phyloP scores from a whole-genome alignment of 805 yeast species.

The Metschnikowia borealis region DNA sequence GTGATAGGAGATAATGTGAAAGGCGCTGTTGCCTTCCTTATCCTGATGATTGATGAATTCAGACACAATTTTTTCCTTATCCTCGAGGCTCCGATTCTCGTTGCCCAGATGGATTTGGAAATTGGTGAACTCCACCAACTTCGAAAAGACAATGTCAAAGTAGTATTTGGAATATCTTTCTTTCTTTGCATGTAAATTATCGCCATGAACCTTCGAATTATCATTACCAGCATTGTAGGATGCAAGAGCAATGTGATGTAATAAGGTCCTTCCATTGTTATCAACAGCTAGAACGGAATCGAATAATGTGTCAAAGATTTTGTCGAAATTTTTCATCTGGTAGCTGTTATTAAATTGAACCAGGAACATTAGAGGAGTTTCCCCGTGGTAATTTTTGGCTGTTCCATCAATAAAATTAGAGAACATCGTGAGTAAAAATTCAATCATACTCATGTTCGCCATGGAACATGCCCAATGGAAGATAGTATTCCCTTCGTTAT shows the following conservation, averaged over 20 bases:
- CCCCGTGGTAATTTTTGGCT: conserved; percentile 78
- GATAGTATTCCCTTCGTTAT: conserved; percentile 89
- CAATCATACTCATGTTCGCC: conserved; percentile 70
- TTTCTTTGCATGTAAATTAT: conserved; percentile 21
- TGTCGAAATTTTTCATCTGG: conserved; percentile 35
- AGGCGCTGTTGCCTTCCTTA: conserved; percentile 89
- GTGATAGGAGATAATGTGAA: conserved; percentile 75
- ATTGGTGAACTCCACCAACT: conserved; percentile 29
- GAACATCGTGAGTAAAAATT: conserved; percentile 57
- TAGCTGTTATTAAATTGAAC: conserved; percentile 39
- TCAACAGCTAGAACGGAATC: conserved; percentile 38
- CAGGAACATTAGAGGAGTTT: conserved; percentile 64
- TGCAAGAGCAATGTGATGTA: conserved; percentile 38
- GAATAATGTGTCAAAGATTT: conserved; percentile 30
- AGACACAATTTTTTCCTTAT: conserved; percentile 28
- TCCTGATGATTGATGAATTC: conserved; percentile 82
- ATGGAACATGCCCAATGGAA: conserved; percentile 95
- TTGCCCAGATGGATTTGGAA: conserved; percentile 16
- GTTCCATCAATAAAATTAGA: conserved; percentile 63
- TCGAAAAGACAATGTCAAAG: conserved; percentile 34
- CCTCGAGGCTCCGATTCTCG: conserved; percentile 13
- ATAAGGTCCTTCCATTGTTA: conserved; percentile 36
- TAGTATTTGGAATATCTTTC: conserved; percentile 39
- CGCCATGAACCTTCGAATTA: conserved; percentile 3
- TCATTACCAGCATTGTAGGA: conserved; percentile 4